Evolutionary conservation across 2,329 filamentous ascomycete species (phyloP).

Genomic region (Hypoxylon sp.): DNA sequence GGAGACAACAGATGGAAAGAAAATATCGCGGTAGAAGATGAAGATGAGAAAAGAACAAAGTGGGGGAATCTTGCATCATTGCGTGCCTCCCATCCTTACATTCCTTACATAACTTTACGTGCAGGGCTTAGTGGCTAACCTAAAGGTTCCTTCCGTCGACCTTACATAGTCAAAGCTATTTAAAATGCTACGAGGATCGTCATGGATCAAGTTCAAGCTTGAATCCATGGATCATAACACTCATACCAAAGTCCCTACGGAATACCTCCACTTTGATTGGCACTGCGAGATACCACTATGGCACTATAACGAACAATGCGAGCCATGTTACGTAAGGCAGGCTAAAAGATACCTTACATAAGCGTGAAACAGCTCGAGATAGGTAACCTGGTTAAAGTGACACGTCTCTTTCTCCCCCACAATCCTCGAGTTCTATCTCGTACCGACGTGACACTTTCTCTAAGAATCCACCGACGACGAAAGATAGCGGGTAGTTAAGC

Average conservation of each 20-base stretch:
- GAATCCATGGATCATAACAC: conserved; percentile 34
- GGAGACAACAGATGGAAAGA: background rate
- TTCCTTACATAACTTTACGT: conserved; percentile 34
- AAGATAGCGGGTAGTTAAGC: conserved; percentile 5
- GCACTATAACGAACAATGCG: too few species aligned
- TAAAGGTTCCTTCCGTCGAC: conserved; percentile 40
- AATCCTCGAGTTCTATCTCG: conserved; percentile 6
- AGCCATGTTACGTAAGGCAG: conserved; percentile 17
- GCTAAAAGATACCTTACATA: conserved; percentile 27
- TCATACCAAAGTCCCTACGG: conserved; percentile 23
- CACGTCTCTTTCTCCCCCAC: conserved; percentile 21
- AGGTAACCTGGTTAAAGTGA: background rate
- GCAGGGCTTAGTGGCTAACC: conserved; percentile 40
- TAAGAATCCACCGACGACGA: conserved; percentile 1
- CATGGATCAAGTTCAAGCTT: conserved; percentile 38
- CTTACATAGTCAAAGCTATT: conserved; percentile 1
- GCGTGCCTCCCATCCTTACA: background rate
- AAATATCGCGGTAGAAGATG: background rate
- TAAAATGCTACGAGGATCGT: conserved; percentile 34
- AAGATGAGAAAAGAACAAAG: background rate
- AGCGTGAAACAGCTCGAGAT: conserved; percentile 18
- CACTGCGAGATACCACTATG: background rate
- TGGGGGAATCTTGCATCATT: conserved; percentile 20
- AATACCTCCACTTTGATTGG: conserved; percentile 8
- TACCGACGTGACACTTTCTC: background rate